Evolutionary conservation across 345 rosid genomes (phyloP).

Genomic region (Camelina laxa): DNA sequence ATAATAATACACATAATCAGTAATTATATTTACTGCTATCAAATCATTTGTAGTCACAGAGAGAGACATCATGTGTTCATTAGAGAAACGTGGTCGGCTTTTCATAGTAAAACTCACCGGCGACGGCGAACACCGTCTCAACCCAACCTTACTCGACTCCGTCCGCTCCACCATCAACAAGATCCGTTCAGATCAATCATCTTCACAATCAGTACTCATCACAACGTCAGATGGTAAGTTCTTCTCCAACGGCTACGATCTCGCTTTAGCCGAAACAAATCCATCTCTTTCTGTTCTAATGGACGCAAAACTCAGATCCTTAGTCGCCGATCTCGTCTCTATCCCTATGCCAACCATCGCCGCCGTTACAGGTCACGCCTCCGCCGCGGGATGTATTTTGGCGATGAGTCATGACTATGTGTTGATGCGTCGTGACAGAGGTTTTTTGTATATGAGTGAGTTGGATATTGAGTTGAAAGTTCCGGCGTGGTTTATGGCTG

Average conservation of each 20-base stretch:
- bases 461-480: conserved; percentile 57
- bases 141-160: conserved; percentile 50
- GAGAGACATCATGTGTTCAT: conserved; percentile 49
- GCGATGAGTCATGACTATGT: conserved; percentile 71
- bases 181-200: conserved; percentile 49
- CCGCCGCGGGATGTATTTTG: conserved; percentile 66
- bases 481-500: conserved; percentile 51
- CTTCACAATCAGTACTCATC: conserved; percentile 59
- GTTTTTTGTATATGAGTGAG: conserved; percentile 80
- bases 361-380: conserved; percentile 74
- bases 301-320: conserved; percentile 48
- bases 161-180: conserved; percentile 52
- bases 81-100: conserved; percentile 60
- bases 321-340: conserved; percentile 58
- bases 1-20: neutral
- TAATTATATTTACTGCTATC: neutral
- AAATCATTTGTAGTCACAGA: neutral
- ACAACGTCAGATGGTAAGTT: conserved; percentile 72
- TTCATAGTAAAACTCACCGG: conserved; percentile 61
- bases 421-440: conserved; percentile 66
- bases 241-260: conserved; percentile 91
- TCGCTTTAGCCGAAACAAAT: conserved; percentile 52
- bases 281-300: conserved; percentile 45
- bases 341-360: conserved; percentile 76
- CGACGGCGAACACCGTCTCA: conserved; percentile 67